Conservation (phyloP, 208 protist genomes). For the Trypanosoma brucei region DNA sequence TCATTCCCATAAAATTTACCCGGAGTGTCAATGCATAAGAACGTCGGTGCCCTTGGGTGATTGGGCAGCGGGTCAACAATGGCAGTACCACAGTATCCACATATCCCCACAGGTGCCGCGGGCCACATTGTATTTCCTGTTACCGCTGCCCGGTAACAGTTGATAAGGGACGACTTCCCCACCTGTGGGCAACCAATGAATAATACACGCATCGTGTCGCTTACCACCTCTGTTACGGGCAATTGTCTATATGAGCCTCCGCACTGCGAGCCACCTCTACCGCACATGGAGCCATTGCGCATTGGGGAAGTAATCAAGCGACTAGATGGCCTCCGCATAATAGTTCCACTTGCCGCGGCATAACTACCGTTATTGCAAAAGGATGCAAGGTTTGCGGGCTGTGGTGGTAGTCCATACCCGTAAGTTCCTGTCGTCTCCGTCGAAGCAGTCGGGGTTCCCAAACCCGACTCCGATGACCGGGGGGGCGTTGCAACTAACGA, state of each 20-base stretch:
- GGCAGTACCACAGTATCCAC: slow-evolving; percentile 75
- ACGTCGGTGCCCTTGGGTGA: slow-evolving; percentile 50
- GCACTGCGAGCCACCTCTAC: not conserved
- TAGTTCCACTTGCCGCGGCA: not conserved
- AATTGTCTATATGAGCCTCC: not conserved
- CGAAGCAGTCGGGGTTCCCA: not conserved
- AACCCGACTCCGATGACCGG: not conserved
- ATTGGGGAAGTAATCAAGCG: not conserved
- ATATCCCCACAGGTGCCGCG: slow-evolving; percentile 64
- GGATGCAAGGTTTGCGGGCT: not conserved
- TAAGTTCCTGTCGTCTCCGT: not conserved
- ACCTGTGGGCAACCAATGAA: slow-evolving; percentile 71
- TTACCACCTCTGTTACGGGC: not conserved
- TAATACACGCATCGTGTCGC: slow-evolving; percentile 59
- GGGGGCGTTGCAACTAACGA: not conserved
- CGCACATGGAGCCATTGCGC: not conserved
- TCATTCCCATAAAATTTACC: slow-evolving; percentile 52
- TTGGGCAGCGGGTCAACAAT: slow-evolving; percentile 70
- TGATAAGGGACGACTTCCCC: slow-evolving; percentile 80
- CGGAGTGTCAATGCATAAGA: slow-evolving; percentile 81
- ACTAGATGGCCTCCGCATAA: not conserved
- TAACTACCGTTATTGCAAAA: not conserved
- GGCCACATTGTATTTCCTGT: slow-evolving; percentile 67
- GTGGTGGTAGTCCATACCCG: not conserved
- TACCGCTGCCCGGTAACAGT: slow-evolving; percentile 57